Conservation (phyloP, 768 basidiomycete species). For the Mycena alexandri region DNA sequence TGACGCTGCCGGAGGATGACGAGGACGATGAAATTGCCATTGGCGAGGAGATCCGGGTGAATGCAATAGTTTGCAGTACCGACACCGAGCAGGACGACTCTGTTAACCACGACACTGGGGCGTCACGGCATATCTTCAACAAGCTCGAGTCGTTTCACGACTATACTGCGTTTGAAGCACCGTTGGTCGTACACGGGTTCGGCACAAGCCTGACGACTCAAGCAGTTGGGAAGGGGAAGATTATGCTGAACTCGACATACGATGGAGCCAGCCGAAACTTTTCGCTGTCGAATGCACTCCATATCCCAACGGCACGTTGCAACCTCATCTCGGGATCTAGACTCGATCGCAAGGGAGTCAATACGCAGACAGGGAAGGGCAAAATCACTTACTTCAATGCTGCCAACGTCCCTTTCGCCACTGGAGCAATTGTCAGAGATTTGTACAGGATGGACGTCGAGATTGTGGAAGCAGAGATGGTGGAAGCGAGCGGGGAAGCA, state of each 20-base stretch:
- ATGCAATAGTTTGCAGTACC: background rate
- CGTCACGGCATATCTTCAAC: slow-evolving; percentile 33
- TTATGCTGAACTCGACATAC: slow-evolving; percentile 14
- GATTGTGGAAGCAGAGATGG: slow-evolving; percentile 1
- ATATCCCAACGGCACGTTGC: slow-evolving; percentile 25
- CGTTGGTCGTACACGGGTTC: slow-evolving; percentile 26
- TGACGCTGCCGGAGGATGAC: slow-evolving; percentile 2
- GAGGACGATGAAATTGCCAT: slow-evolving; percentile 25
- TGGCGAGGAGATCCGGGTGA: slow-evolving; percentile 22
- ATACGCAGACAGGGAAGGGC: slow-evolving; percentile 19
- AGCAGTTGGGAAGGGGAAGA: slow-evolving; percentile 31
- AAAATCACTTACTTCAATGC: slow-evolving; percentile 28
- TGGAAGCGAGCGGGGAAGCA: too few species aligned
- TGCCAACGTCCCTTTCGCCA: slow-evolving; percentile 12
- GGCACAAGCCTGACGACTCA: slow-evolving; percentile 23
- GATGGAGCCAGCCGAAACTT: slow-evolving; percentile 5
- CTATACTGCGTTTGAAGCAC: slow-evolving; percentile 18
- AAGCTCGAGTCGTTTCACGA: slow-evolving; percentile 11
- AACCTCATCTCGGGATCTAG: slow-evolving; percentile 36
- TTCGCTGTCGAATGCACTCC: slow-evolving; percentile 27
- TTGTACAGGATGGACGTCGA: slow-evolving; percentile 32
- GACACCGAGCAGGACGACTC: slow-evolving; percentile 17
- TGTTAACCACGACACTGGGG: slow-evolving; percentile 36
- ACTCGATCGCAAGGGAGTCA: slow-evolving; percentile 26
- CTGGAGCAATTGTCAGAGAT: slow-evolving; percentile 12